Conservation (phyloP, 331 rosid species). For the Acacia pycnantha region DNA sequence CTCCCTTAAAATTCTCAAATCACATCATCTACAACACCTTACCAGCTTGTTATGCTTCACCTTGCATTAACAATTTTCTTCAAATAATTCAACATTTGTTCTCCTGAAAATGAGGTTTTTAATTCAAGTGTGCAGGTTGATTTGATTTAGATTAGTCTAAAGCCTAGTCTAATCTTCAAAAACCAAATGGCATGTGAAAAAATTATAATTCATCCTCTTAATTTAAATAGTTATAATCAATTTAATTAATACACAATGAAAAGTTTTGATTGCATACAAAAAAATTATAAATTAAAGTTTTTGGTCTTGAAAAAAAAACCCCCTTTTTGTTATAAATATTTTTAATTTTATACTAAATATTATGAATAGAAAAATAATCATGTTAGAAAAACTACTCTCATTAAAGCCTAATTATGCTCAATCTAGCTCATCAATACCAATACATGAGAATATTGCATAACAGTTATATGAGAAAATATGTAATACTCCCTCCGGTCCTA, state of each 20-base stretch:
- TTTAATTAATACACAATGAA: too few relatives aligned
- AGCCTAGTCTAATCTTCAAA: too few relatives aligned
- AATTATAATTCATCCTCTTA: too few relatives aligned
- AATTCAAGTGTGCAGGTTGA: background rate
- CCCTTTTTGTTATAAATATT: background rate
- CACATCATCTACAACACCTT: background rate
- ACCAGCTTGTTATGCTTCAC: background rate
- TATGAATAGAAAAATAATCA: too few relatives aligned
- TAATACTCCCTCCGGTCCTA: background rate
- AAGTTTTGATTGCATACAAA: too few relatives aligned
- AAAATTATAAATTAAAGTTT: too few relatives aligned
- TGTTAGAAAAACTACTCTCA: too few relatives aligned
- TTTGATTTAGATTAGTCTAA: too few relatives aligned
- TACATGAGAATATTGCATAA: background rate
- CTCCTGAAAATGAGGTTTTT: background rate
- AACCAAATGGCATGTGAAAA: too few relatives aligned
- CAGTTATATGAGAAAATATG: background rate
- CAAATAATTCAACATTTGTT: background rate
- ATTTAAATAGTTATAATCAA: too few relatives aligned
- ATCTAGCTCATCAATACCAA: background rate
- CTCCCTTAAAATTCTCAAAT: background rate
- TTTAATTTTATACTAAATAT: background rate
- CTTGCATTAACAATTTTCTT: background rate
- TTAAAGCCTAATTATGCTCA: background rate
- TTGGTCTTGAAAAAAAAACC: background rate